A percentile compares a stretch with the other conserved stretches of the same genome.
These are phyloP conservation scores for Simplicillium sp. DNA, from an alignment of 2,329 filamentous ascomycete genomes.

Conservation along the genomic window DNA sequence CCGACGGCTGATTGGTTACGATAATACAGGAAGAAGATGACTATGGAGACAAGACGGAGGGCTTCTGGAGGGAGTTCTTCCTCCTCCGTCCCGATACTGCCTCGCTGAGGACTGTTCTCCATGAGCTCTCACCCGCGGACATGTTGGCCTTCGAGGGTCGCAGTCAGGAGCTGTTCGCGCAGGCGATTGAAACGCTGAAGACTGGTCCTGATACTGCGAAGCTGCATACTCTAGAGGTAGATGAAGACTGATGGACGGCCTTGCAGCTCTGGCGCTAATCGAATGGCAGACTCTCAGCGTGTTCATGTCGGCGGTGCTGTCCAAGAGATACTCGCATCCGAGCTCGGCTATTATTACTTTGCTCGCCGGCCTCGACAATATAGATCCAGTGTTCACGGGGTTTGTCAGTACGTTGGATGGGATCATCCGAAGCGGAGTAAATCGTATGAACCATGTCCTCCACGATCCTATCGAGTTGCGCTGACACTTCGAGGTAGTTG, in stretches of 20 bases:
- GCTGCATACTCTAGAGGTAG: conserved; percentile 78
- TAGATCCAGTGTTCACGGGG: conserved; percentile 79
- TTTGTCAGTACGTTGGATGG: conserved; percentile 75
- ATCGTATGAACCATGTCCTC: conserved; percentile 39
- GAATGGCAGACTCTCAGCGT: conserved; percentile 68
- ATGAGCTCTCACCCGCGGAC: conserved; percentile 62
- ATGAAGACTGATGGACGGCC: conserved; percentile 13
- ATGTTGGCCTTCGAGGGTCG: conserved; percentile 69
- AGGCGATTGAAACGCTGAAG: conserved; percentile 62
- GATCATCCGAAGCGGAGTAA: conserved; percentile 70
- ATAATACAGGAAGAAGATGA: conserved; percentile 50
- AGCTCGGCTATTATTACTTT: conserved; percentile 91
- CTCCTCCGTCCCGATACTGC: conserved; percentile 70
- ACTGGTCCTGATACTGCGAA: conserved; percentile 51
- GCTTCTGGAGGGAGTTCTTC: conserved; percentile 96
- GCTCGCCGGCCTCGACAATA: conserved; percentile 78
- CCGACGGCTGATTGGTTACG: conserved; percentile 17
- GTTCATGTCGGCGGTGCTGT: conserved; percentile 73
- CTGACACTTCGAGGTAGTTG: conserved; percentile 38
- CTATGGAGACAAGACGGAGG: conserved; percentile 60
- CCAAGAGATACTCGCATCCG: conserved; percentile 88
- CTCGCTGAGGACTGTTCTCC: conserved; percentile 59
- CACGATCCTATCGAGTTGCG: too few relatives aligned
- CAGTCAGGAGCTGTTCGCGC: conserved; percentile 68
- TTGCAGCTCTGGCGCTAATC: conserved; percentile 7